Evolutionary conservation across 1,139 yeast species (phyloP).

Genomic region (Yamadazyma sp.): DNA sequence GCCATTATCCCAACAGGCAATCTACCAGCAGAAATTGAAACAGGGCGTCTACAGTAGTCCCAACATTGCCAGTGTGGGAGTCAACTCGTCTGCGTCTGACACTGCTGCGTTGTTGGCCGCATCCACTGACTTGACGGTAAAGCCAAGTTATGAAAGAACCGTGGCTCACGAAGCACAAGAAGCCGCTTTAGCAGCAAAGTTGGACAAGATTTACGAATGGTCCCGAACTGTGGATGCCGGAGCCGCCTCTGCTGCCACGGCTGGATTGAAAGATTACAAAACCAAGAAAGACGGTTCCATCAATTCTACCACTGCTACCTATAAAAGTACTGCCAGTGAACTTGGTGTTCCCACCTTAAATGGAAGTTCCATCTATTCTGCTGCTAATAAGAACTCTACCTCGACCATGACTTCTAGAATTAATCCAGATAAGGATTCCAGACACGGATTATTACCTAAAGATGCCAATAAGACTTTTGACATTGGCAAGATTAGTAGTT

Average conservation of each 20-base stretch:
- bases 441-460: slow-evolving; percentile 47
- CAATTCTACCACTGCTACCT: slow-evolving; percentile 17
- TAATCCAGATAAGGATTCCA: slow-evolving; percentile 43
- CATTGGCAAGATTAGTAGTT: slow-evolving; percentile 40
- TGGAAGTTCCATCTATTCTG: slow-evolving; percentile 36
- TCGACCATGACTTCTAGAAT: slow-evolving; percentile 48
- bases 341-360: slow-evolving; percentile 40
- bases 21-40: slow-evolving; percentile 73
- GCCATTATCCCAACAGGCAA: slow-evolving; percentile 71
- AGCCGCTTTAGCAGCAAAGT: slow-evolving; percentile 61
- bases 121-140: slow-evolving; percentile 60
- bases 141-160: slow-evolving; percentile 60
- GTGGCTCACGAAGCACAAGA: slow-evolving; percentile 66
- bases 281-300: slow-evolving; percentile 1
- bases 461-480: slow-evolving; percentile 30
- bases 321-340: slow-evolving; percentile 15
- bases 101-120: slow-evolving; percentile 77
- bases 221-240: slow-evolving; percentile 44
- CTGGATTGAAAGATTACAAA: slow-evolving; percentile 21
- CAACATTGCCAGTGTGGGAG: slow-evolving; percentile 68
- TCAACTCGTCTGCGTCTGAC: slow-evolving; percentile 65
- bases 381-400: slow-evolving; percentile 45
- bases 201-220: slow-evolving; percentile 41
- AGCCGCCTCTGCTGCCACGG: slow-evolving; percentile 48
- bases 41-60: slow-evolving; percentile 77